phyloP scores from a whole-genome alignment of 2,329 filamentous ascomycete species.

The Aspergillus viridinutans region DNA sequence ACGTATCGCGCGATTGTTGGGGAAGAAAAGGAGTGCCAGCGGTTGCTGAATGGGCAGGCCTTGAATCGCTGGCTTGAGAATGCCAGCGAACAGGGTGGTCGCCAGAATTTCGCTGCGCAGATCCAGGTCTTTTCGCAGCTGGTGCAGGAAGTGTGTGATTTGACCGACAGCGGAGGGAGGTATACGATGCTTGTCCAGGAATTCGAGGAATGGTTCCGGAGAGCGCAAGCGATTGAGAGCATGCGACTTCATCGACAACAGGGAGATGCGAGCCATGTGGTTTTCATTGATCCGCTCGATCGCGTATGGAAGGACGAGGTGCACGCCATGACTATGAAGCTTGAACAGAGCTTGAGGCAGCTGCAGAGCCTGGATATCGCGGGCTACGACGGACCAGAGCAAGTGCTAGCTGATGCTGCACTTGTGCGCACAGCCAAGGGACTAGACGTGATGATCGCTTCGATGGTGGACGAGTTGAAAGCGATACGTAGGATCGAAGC shows the following conservation, averaged over 20 bases:
- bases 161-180: conserved; percentile 25
- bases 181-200: conserved; percentile 26
- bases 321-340: conserved; percentile 24
- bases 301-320: conserved; percentile 33
- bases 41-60: conserved; percentile 32
- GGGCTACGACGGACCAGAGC: conserved; percentile 23
- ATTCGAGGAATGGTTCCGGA: conserved; percentile 37
- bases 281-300: conserved; percentile 35
- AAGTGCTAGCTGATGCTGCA: conserved; percentile 24
- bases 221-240: conserved; percentile 23
- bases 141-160: conserved; percentile 35
- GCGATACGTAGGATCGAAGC: conserved; percentile 33
- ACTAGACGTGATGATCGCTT: conserved; percentile 26
- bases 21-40: conserved; percentile 32
- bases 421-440: conserved; percentile 26
- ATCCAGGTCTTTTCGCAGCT: conserved; percentile 37
- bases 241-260: conserved; percentile 10
- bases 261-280: conserved; percentile 7
- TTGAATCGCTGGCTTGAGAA: conserved; percentile 32
- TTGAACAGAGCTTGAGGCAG: conserved; percentile 33
- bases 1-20: conserved; percentile 29
- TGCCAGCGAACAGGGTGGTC: conserved; percentile 22
- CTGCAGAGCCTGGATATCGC: conserved; percentile 36
- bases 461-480: conserved; percentile 37
- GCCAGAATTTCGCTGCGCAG: conserved; percentile 31